These are phyloP conservation scores for Dunaliella salina DNA, from an alignment of 163 green algal genomes.

Conservation along the genomic window DNA sequence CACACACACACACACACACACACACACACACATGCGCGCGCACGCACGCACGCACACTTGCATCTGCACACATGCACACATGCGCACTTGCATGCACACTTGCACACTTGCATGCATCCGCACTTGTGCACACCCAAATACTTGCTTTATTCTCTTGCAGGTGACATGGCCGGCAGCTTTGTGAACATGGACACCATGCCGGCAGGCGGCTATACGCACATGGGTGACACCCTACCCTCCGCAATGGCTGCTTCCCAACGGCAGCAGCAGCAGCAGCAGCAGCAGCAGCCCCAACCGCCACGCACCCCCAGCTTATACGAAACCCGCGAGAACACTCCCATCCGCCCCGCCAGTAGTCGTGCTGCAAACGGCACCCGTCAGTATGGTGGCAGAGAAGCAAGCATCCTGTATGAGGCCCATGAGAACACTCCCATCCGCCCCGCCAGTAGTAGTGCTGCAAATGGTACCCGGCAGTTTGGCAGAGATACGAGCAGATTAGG, in stretches of 20 bases:
- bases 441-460: background rate
- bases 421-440: conserved; percentile 9
- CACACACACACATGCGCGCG: conserved; percentile 12
- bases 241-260: background rate
- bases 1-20: background rate
- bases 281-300: background rate
- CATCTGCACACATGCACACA: conserved; percentile 13
- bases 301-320: conserved; percentile 9
- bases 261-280: conserved; percentile 14
- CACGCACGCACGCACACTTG: conserved; percentile 6
- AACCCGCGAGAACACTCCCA: conserved; percentile 2
- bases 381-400: too few species aligned
- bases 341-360: background rate
- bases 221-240: conserved; percentile 15
- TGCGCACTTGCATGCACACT: background rate
- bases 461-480: too few species aligned
- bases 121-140: too few species aligned
- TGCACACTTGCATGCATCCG: too few species aligned
- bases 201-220: background rate
- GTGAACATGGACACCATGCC: conserved; percentile 28
- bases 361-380: background rate
- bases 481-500: background rate
- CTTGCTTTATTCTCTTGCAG: background rate
- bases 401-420: background rate
- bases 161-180: conserved; percentile 14